Conservation (phyloP, 1,284 basidiomycete genomes). For the Puccinia horiana region DNA sequence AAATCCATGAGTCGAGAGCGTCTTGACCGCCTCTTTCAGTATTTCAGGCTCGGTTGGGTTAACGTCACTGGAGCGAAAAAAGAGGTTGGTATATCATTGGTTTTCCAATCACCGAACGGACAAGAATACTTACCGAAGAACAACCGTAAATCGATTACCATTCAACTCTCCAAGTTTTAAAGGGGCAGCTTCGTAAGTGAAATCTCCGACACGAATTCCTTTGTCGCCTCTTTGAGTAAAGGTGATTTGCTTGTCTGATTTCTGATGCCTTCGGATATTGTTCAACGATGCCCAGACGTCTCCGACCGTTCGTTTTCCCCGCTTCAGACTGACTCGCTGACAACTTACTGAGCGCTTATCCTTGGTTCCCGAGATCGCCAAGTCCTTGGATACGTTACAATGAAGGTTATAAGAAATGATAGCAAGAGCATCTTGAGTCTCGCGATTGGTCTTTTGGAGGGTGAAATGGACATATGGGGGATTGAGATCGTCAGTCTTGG, state of each 20-base stretch:
- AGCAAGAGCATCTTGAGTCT: conserved; percentile 88
- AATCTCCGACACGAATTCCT: conserved; percentile 83
- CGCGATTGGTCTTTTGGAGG: conserved; percentile 94
- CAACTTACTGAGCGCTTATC: conserved; percentile 96
- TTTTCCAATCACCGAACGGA: not conserved
- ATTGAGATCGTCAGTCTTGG: conserved; percentile 23
- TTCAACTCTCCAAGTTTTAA: conserved; percentile 91
- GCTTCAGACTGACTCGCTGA: conserved; percentile 81
- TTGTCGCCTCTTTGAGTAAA: conserved; percentile 77
- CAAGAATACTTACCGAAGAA: conserved; percentile 65
- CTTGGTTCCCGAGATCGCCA: conserved; percentile 93
- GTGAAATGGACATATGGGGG: conserved; percentile 90
- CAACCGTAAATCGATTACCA: conserved; percentile 94
- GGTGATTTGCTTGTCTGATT: conserved; percentile 46
- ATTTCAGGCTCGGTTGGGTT: conserved; percentile 71
- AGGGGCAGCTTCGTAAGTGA: conserved; percentile 76
- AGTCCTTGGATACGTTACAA: conserved; percentile 64
- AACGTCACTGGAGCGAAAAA: conserved; percentile 64
- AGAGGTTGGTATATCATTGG: not conserved
- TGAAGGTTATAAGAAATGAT: conserved; percentile 62
- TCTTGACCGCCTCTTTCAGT: conserved; percentile 75
- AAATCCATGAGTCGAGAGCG: conserved; percentile 81
- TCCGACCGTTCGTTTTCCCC: conserved; percentile 73
- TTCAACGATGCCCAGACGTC: conserved; percentile 63
- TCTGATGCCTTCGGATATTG: conserved; percentile 8